Evolutionary conservation across 768 basidiomycete genomes (phyloP).

Genomic region (Mycena vitilis): DNA sequence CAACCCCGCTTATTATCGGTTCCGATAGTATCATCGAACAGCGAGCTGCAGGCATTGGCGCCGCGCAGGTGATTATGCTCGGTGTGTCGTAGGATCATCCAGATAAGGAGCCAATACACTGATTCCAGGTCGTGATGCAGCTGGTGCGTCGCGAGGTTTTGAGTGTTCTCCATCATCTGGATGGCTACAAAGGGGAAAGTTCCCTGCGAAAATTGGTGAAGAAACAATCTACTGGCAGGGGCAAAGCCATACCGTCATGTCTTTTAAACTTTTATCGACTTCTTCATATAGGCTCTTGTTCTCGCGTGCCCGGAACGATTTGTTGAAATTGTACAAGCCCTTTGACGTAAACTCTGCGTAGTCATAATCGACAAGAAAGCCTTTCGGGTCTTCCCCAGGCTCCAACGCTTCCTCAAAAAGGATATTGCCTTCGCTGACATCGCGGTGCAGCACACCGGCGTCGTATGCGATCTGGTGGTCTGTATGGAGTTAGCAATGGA

Average conservation of each 20-base stretch:
- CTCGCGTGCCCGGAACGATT: not conserved
- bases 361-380: conserved; percentile 30
- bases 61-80: no score
- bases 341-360: conserved; percentile 23
- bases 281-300: not conserved
- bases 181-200: conserved; percentile 11
- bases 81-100: conserved; percentile 22
- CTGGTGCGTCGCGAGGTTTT: conserved; percentile 1
- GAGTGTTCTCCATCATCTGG: not conserved
- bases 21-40: no score
- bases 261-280: conserved; percentile 22
- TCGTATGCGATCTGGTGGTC: conserved; percentile 19
- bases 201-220: not conserved
- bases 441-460: conserved; percentile 25
- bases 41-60: no score
- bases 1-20: no score
- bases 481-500: not conserved
- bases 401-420: conserved; percentile 6
- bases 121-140: conserved; percentile 24
- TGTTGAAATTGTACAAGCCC: conserved; percentile 6
- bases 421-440: conserved; percentile 28
- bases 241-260: conserved; percentile 14
- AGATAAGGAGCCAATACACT: conserved; percentile 19
- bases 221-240: no score
- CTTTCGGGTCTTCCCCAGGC: not conserved